These are phyloP conservation scores for Penicillium sp. DNA, from an alignment of 2,329 filamentous ascomycete species.

Conservation along the genomic window DNA sequence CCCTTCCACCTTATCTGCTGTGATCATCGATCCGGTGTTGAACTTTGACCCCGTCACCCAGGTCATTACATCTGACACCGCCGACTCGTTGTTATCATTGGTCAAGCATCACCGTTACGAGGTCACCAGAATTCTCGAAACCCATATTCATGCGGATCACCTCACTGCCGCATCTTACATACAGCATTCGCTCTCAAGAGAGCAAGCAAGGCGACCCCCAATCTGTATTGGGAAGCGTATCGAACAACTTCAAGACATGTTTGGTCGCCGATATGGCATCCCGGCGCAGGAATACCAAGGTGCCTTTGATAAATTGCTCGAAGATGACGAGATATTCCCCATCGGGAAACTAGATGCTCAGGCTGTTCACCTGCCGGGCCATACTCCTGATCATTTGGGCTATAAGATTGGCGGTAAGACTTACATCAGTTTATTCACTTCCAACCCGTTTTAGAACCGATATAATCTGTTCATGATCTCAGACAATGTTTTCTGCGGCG, in stretches of 20 bases:
- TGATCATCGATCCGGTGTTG: constrained; percentile 61
- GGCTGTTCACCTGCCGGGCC: constrained; percentile 59
- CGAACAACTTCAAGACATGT: neutral
- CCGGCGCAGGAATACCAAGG: neutral
- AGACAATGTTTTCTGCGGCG: constrained; percentile 51
- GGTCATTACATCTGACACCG: neutral
- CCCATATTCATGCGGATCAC: constrained; percentile 62
- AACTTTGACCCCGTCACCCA: constrained; percentile 42
- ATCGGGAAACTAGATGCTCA: constrained; percentile 50
- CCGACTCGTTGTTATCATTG: neutral
- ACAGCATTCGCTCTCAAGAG: constrained; percentile 49
- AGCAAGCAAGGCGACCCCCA: constrained; percentile 15
- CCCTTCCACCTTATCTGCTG: constrained; percentile 45
- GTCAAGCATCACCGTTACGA: constrained; percentile 40
- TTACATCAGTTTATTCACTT: too few relatives aligned
- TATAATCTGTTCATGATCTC: too few relatives aligned
- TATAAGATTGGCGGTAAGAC: constrained; percentile 56
- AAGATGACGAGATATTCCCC: constrained; percentile 55
- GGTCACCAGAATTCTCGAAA: constrained; percentile 57
- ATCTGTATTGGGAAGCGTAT: neutral
- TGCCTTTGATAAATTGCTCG: constrained; percentile 55
- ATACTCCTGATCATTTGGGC: constrained; percentile 62
- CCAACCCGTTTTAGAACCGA: too few relatives aligned
- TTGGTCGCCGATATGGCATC: neutral
- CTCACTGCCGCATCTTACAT: constrained; percentile 59